phyloP scores from a whole-genome alignment of 1,284 basidiomycete species.

The Cryptococcus sp. region DNA sequence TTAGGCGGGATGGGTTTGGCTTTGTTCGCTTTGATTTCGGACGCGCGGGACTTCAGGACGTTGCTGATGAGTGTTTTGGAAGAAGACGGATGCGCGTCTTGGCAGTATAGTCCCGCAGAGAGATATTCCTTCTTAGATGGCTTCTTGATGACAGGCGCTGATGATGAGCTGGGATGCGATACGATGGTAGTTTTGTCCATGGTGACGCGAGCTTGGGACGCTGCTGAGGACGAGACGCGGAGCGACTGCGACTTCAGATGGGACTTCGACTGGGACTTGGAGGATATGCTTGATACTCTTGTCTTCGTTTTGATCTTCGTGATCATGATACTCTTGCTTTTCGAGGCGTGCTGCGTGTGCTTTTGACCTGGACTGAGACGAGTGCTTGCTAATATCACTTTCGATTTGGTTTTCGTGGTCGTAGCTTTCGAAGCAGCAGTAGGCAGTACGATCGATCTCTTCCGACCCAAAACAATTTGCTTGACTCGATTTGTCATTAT shows the following conservation, averaged over 20 bases:
- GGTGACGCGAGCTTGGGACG: too few species aligned
- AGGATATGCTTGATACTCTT: background rate
- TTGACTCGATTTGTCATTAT: too few species aligned
- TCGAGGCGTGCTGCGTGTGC: background rate
- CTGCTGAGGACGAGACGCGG: too few species aligned
- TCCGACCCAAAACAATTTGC: too few species aligned
- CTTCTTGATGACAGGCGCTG: background rate
- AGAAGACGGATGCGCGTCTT: conserved; percentile 32
- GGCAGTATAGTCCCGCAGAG: conserved; percentile 44
- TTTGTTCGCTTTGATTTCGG: background rate
- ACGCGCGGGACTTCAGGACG: conserved; percentile 16
- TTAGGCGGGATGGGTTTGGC: background rate
- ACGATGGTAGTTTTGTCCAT: too few species aligned
- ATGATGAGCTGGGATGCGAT: too few species aligned
- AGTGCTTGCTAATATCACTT: too few species aligned
- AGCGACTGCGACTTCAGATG: too few species aligned
- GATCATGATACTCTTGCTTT: background rate
- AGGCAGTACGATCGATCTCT: too few species aligned
- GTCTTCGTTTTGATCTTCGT: background rate
- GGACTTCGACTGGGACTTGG: background rate
- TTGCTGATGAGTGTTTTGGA: conserved; percentile 34
- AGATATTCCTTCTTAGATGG: conserved; percentile 36
- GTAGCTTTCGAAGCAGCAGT: too few species aligned
- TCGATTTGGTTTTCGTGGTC: too few species aligned
- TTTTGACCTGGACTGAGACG: background rate